These are phyloP conservation scores for Leccinum subtestaceum DNA, from an alignment of 768 basidiomycete genomes.

Conservation along the genomic window DNA sequence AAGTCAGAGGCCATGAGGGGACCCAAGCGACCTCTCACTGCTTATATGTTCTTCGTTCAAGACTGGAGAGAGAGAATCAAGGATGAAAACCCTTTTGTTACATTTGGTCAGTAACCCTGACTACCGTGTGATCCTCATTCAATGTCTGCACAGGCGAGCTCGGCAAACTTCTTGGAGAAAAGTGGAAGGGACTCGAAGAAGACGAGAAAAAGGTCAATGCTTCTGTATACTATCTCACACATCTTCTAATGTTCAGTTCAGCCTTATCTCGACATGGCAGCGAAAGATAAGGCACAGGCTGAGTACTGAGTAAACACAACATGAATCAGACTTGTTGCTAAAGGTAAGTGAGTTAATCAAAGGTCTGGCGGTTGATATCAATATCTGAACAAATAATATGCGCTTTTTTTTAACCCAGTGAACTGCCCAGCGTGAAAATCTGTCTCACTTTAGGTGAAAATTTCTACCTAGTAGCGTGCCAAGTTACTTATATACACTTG, in stretches of 20 bases:
- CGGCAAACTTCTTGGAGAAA: constrained; percentile 91
- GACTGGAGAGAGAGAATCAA: constrained; percentile 96
- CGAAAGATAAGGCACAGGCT: constrained; percentile 82
- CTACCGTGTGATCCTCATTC: constrained; percentile 2
- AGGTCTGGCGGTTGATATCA: too few species aligned
- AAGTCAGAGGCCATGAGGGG: constrained; percentile 67
- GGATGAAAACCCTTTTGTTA: constrained; percentile 90
- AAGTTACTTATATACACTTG: constrained; percentile 39
- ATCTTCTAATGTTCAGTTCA: constrained; percentile 30
- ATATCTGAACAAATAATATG: too few species aligned
- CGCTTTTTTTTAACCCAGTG: too few species aligned
- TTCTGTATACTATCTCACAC: background rate
- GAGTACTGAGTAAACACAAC: constrained; percentile 35
- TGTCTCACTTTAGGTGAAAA: too few species aligned
- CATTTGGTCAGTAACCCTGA: constrained; percentile 63
- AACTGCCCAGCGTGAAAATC: too few species aligned
- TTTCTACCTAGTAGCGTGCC: too few species aligned
- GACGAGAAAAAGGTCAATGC: constrained; percentile 80
- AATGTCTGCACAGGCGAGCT: constrained; percentile 65
- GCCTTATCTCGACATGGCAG: constrained; percentile 89
- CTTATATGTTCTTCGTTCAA: constrained; percentile 99
- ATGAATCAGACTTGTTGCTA: too few species aligned
- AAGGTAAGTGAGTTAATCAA: too few species aligned
- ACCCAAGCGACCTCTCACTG: constrained; percentile 90
- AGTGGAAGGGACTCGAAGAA: constrained; percentile 95